These are phyloP conservation scores for Tolypocladium sp. DNA, from an alignment of 2,329 filamentous ascomycete genomes.

Conservation along the genomic window DNA sequence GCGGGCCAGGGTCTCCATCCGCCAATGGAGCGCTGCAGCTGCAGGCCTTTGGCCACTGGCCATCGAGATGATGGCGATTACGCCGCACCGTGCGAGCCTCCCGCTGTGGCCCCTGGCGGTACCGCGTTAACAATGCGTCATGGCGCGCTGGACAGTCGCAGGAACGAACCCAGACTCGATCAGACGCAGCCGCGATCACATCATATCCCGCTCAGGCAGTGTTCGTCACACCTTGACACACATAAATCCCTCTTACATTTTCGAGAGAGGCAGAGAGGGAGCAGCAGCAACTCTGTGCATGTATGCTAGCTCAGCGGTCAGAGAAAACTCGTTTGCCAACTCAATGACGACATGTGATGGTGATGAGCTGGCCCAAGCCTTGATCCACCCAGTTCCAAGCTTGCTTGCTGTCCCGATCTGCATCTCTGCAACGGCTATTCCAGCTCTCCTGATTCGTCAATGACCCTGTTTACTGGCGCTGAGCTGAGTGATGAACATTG, in stretches of 20 bases:
- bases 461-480: background rate
- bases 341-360: background rate
- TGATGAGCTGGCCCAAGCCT: background rate
- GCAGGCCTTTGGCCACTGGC: background rate
- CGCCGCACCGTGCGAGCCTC: conserved; percentile 5
- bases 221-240: background rate
- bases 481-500: background rate
- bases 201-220: background rate
- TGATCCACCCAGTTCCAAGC: background rate
- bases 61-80: conserved; percentile 2
- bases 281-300: background rate
- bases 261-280: too few species aligned
- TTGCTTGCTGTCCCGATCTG: background rate
- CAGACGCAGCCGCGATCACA: background rate
- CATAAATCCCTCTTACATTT: background rate
- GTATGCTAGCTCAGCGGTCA: background rate
- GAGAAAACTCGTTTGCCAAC: background rate
- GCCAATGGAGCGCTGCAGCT: conserved; percentile 1
- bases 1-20: background rate
- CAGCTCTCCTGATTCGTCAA: background rate
- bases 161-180: background rate
- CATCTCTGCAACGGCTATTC: background rate
- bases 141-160: background rate
- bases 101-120: background rate
- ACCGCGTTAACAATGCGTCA: background rate